Percentiles rank a stretch among this genome's conserved stretches.
Conservation (phyloP, 768 basidiomycete species). For the Sarcomyxa edulis region DNA sequence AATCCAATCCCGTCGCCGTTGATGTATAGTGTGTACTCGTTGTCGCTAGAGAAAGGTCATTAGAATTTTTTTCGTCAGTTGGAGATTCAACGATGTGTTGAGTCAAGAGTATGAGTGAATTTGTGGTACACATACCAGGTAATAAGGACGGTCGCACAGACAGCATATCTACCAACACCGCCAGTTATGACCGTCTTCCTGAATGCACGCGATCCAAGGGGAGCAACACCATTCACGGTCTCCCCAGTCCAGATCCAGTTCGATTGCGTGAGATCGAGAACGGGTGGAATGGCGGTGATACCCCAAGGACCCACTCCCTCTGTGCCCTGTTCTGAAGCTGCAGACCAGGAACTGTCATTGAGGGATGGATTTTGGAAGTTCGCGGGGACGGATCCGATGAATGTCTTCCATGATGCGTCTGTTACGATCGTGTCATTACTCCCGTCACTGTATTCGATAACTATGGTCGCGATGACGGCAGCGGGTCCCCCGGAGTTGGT, state of each 20-base stretch:
- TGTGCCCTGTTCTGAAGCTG: conserved; percentile 13
- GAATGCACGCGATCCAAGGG: background rate
- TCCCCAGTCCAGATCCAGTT: conserved; percentile 6
- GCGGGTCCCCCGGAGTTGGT: conserved; percentile 23
- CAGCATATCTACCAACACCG: background rate
- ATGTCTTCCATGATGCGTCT: conserved; percentile 19
- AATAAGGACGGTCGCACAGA: conserved; percentile 3
- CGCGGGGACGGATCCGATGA: background rate
- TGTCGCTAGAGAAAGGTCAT: conserved; percentile 1
- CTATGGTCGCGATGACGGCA: conserved; percentile 17
- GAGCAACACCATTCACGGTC: background rate
- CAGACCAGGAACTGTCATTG: conserved; percentile 18
- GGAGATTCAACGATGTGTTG: too few relatives aligned
- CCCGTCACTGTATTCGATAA: conserved; percentile 18
- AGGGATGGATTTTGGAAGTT: conserved; percentile 14
- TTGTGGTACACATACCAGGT: conserved; percentile 2
- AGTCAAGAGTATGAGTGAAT: too few relatives aligned
- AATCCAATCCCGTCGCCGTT: too few relatives aligned
- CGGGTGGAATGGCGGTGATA: background rate
- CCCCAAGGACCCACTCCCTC: conserved; percentile 20
- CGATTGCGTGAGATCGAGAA: background rate
- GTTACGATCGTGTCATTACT: conserved; percentile 11
- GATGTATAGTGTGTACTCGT: conserved; percentile 3
- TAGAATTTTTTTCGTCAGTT: too few relatives aligned
- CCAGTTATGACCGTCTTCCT: conserved; percentile 1